Conservation (phyloP, 805 yeast species). For the Saccharomycopsis vini region DNA sequence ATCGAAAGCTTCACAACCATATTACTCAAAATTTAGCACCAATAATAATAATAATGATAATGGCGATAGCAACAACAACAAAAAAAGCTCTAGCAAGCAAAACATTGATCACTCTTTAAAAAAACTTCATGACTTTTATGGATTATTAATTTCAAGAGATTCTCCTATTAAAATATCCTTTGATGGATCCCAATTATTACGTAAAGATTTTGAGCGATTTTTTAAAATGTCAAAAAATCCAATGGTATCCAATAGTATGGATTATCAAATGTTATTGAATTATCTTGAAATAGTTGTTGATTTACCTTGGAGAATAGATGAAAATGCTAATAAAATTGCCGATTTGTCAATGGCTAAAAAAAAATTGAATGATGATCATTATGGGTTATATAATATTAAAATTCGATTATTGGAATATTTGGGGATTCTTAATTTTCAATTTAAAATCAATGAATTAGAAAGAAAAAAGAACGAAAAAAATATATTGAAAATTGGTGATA, state of each 20-base stretch:
- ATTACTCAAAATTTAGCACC: too few relatives aligned
- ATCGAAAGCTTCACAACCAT: not conserved
- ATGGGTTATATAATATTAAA: conserved; percentile 67
- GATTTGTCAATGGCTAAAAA: conserved; percentile 44
- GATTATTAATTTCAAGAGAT: too few relatives aligned
- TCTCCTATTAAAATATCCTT: conserved; percentile 26
- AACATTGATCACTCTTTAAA: too few relatives aligned
- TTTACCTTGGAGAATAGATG: conserved; percentile 52
- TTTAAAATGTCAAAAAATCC: conserved; percentile 31
- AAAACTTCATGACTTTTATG: too few relatives aligned
- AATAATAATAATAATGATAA: too few relatives aligned
- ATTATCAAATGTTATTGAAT: conserved; percentile 54
- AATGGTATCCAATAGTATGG: conserved; percentile 44
- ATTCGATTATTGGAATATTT: conserved; percentile 69
- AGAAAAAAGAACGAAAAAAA: too few relatives aligned
- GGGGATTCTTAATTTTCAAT: conserved; percentile 58
- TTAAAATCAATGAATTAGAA: conserved; percentile 20
- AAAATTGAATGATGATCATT: conserved; percentile 68
- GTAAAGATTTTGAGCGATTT: conserved; percentile 47
- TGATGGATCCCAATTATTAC: conserved; percentile 34
- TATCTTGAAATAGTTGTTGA: conserved; percentile 60
- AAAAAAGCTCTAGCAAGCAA: conserved; percentile 21
- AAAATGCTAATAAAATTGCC: conserved; percentile 22
- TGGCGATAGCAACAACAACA: conserved; percentile 5
- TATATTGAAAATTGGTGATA: not conserved